Evolutionary conservation across 495 filamentous ascomycete species (phyloP), one percentile per base, ranked within the genome.

Genomic region (Entonaema liquescens): DNA sequence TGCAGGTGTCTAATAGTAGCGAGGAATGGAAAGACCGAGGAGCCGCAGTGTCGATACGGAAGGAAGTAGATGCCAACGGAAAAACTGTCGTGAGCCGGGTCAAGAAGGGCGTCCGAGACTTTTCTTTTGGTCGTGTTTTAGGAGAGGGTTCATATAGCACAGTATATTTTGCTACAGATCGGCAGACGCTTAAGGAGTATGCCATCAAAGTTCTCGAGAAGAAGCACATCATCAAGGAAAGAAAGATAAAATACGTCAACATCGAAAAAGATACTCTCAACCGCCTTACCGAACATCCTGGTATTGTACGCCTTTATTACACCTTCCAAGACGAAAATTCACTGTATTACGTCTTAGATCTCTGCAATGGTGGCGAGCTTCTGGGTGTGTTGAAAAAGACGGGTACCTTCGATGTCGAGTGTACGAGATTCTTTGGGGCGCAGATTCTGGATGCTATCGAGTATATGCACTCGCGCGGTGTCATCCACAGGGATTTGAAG

Each of bases 191-290:
- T 50, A 95, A 96, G 68, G 96, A 99, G 78, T 98, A 97, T 76
- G 96, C 96, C 28, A 95, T 99, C 81, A 99, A 99, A 77, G 95
- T 99, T 26, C 85, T 99, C 42, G 95, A 98, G 80, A 99, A 99
- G 82, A 90, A 93, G 70, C 96, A 99, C 80, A 99, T 99, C 74
- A 98, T 99, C 84, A 98, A 98, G 83, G 96, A 99, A 81, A 97
- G 95, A 79, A 99, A 99, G 84, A 96, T 99, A 70, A 99, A 99
- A 83, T 99, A 99, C 78, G 96, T 99, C 77, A 98, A 98, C 79
- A 98, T 99, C 70, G 96, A 99, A 81, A 98, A 97, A 82, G 94
- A 99, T 79, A 97, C 96, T 9, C 85, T 99, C 35, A 99, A 99
- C 76, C 90, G 94, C 65, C 82, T 99, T 58, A 97, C 93, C 15